These are phyloP conservation scores for Coprinopsis strossmayeri DNA, from an alignment of 768 basidiomycete species.

Conservation along the genomic window DNA sequence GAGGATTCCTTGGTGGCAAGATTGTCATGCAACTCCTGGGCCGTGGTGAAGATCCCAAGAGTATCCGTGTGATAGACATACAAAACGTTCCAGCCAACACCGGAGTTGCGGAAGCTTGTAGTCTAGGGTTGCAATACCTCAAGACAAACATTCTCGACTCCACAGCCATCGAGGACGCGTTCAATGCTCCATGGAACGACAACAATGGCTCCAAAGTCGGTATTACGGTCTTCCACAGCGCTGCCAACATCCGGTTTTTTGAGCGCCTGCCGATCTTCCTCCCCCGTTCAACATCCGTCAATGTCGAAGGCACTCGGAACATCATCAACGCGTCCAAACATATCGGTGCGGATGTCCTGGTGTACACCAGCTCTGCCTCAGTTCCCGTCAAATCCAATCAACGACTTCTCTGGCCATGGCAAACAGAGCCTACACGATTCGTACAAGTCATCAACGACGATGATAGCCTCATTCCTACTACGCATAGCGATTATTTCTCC, in stretches of 20 bases:
- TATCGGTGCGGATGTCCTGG: constrained; percentile 48
- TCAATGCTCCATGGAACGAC: constrained; percentile 46
- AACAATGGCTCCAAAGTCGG: constrained; percentile 28
- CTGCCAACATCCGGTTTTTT: constrained; percentile 73
- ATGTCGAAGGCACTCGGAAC: constrained; percentile 63
- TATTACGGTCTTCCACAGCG: constrained; percentile 71
- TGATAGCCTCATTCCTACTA: constrained; percentile 42
- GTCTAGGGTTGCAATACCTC: constrained; percentile 47
- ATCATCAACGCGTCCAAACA: constrained; percentile 51
- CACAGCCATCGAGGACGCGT: constrained; percentile 49
- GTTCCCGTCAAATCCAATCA: constrained; percentile 50
- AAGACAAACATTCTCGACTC: constrained; percentile 53
- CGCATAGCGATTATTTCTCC: constrained; percentile 63
- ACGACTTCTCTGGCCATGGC: constrained; percentile 74
- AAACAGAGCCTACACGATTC: constrained; percentile 46
- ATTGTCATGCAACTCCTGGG: constrained; percentile 61
- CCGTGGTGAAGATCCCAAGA: constrained; percentile 62
- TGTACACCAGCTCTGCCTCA: constrained; percentile 74
- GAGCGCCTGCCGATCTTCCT: constrained; percentile 51
- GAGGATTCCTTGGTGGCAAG: constrained; percentile 76
- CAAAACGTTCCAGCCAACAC: constrained; percentile 41
- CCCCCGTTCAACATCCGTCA: constrained; percentile 51
- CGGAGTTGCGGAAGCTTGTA: constrained; percentile 49
- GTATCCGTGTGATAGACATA: constrained; percentile 66
- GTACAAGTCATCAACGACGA: constrained; percentile 64